Conservation (phyloP, 768 basidiomycete genomes). For the Pisolithus orientalis region DNA sequence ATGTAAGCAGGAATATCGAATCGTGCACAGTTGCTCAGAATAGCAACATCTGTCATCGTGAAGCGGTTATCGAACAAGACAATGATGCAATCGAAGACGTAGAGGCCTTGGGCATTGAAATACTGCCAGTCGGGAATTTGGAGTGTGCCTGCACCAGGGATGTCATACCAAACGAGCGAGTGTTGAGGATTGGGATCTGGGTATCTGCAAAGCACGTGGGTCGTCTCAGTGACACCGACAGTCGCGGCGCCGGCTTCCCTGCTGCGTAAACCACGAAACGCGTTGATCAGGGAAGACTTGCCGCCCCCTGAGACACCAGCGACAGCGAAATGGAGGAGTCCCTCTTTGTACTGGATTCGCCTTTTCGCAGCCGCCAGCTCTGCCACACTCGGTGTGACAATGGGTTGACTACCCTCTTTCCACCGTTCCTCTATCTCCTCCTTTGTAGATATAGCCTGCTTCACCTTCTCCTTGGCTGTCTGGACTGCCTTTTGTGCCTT, state of each 20-base stretch:
- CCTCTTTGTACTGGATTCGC: conserved; percentile 17
- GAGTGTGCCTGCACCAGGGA: conserved; percentile 30
- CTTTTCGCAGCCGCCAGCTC: conserved; percentile 14
- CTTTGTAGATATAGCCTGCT: neutral
- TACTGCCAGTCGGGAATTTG: conserved; percentile 29
- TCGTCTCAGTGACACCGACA: conserved; percentile 26
- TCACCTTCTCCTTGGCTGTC: neutral
- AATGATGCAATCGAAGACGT: conserved; percentile 29
- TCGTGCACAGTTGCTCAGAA: conserved; percentile 24
- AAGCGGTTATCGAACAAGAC: conserved; percentile 29
- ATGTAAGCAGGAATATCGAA: conserved; percentile 29
- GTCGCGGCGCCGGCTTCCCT: conserved; percentile 18
- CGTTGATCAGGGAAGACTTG: conserved; percentile 33
- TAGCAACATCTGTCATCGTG: conserved; percentile 28
- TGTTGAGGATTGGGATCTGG: conserved; percentile 13
- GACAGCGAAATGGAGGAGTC: conserved; percentile 26
- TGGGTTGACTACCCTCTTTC: conserved; percentile 21
- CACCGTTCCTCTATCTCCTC: conserved; percentile 13
- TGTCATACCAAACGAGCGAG: conserved; percentile 29
- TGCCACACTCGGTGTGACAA: conserved; percentile 14
- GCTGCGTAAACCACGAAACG: conserved; percentile 26
- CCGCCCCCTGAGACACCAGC: conserved; percentile 29
- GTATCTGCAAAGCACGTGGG: conserved; percentile 20
- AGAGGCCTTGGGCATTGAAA: conserved; percentile 31
- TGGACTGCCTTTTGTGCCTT: conserved; percentile 8